Evolutionary conservation across 176 grass and related monocot genomes (phyloP).

Genomic region (Urochloa ruziziensis): DNA sequence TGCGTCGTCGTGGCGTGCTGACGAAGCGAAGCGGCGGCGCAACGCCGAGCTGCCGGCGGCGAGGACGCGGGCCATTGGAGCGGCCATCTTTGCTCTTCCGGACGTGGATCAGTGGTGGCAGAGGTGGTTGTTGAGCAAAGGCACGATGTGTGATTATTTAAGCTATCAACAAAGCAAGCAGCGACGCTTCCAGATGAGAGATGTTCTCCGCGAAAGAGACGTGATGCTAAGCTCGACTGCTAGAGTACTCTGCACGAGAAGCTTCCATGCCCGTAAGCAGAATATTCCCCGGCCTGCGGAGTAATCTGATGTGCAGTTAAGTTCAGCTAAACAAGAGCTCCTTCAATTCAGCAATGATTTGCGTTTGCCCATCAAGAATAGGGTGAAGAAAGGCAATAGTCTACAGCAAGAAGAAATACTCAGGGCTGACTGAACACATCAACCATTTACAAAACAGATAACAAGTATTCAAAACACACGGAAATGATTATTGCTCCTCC

Average conservation of each 20-base stretch:
- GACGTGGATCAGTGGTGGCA: background rate
- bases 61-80: slow-evolving; percentile 20
- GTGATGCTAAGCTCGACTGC: too few species aligned
- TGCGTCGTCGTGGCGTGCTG: too few species aligned
- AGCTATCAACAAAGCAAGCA: too few species aligned
- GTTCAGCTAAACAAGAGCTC: background rate
- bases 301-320: background rate
- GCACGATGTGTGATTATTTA: too few species aligned
- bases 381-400: background rate
- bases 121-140: background rate
- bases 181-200: too few species aligned
- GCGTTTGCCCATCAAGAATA: background rate
- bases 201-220: too few species aligned
- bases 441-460: too few species aligned
- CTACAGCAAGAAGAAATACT: background rate
- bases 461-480: too few species aligned
- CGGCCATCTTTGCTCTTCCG: background rate
- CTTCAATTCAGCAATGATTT: background rate
- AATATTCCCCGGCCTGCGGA: background rate
- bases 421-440: background rate
- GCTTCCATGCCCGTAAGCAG: background rate
- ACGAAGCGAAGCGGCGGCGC: too few species aligned
- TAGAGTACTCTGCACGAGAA: background rate
- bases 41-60: too few species aligned
- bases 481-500: too few species aligned